These are phyloP conservation scores for Glarea lozoyensis DNA, from an alignment of 495 filamentous ascomycete genomes.

Conservation along the genomic window DNA sequence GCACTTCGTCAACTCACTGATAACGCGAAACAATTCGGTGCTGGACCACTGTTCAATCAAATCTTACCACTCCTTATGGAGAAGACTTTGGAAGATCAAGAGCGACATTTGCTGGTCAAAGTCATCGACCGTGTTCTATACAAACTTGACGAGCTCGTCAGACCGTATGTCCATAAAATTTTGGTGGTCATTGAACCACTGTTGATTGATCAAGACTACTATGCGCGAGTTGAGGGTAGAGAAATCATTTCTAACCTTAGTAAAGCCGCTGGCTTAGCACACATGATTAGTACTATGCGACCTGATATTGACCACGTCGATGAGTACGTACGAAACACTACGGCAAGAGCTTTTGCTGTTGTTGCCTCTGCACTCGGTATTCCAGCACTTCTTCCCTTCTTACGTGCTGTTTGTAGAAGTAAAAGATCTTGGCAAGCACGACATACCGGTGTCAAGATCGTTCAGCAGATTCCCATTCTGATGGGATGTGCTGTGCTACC, in stretches of 20 bases:
- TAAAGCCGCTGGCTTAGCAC: slow-evolving; percentile 93
- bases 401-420: slow-evolving; percentile 89
- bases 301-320: slow-evolving; percentile 98
- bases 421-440: slow-evolving; percentile 99
- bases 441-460: slow-evolving; percentile 98
- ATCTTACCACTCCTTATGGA: slow-evolving; percentile 98
- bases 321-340: slow-evolving; percentile 99
- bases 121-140: slow-evolving; percentile 98
- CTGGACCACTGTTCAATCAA: slow-evolving; percentile 92
- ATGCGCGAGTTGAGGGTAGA: slow-evolving; percentile 94
- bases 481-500: slow-evolving; percentile 98
- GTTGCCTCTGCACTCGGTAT: slow-evolving; percentile 96
- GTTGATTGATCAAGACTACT: slow-evolving; percentile 98
- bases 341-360: slow-evolving; percentile 92
- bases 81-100: slow-evolving; percentile 95
- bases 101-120: slow-evolving; percentile 96
- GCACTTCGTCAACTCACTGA: slow-evolving; percentile 97
- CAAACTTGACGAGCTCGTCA: slow-evolving; percentile 94
- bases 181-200: slow-evolving; percentile 98
- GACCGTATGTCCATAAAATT: slow-evolving; percentile 96
- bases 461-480: slow-evolving; percentile 98
- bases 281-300: slow-evolving; percentile 99
- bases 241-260: slow-evolving; percentile 97
- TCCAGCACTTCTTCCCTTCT: slow-evolving; percentile 87
- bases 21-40: slow-evolving; percentile 94